phyloP scores from a whole-genome alignment of 495 filamentous ascomycete genomes.

The Xylaria grammica region DNA sequence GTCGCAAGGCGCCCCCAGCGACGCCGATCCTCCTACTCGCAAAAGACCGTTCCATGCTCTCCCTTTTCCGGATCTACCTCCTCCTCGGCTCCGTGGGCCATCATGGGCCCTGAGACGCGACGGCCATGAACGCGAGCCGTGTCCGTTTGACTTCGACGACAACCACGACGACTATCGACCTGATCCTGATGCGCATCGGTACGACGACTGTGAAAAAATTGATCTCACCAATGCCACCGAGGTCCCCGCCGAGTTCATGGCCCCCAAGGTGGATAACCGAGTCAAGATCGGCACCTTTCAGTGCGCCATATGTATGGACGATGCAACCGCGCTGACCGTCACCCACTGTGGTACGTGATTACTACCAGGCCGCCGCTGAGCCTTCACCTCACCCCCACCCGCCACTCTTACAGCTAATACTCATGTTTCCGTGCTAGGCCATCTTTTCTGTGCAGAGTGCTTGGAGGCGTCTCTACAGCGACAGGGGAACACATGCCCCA shows the following conservation, averaged over 20 bases:
- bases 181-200: constrained; percentile 16
- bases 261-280: constrained; percentile 56
- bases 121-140: constrained; percentile 22
- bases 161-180: constrained; percentile 43
- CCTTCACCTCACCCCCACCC: constrained; percentile 5
- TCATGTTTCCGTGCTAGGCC: constrained; percentile 56
- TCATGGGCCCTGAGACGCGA: no score
- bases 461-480: constrained; percentile 74
- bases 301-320: constrained; percentile 89
- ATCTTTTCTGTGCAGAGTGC: constrained; percentile 85
- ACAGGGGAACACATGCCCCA: constrained; percentile 55
- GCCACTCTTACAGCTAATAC: neutral
- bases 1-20: constrained; percentile 15
- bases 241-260: constrained; percentile 52
- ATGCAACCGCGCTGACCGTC: constrained; percentile 70
- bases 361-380: neutral
- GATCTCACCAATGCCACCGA: constrained; percentile 67
- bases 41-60: constrained; percentile 37
- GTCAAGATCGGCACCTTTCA: constrained; percentile 62
- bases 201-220: constrained; percentile 52
- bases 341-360: constrained; percentile 87
- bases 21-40: constrained; percentile 7
- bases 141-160: no score
- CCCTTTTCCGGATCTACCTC: constrained; percentile 36
- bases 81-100: no score